Evolutionary conservation across 805 yeast species (phyloP).

Genomic region (Wickerhamiella slavikovae): DNA sequence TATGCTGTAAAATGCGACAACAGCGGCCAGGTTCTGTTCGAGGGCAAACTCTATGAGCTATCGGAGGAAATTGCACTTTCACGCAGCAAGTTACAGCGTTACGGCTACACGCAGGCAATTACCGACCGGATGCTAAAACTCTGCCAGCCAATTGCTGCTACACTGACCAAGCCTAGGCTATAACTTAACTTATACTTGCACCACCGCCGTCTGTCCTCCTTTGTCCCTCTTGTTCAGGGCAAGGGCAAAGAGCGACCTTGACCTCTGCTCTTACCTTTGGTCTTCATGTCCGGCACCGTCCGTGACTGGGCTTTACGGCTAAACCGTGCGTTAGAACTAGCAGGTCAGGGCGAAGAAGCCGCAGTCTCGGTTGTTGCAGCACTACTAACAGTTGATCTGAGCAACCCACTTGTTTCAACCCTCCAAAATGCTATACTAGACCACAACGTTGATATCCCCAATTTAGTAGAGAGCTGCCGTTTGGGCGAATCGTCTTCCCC

Average conservation of each 20-base stretch:
- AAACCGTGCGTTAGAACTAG: too few species aligned
- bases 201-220: too few species aligned
- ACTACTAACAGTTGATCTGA: slow-evolving; percentile 16
- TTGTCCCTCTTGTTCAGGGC: too few species aligned
- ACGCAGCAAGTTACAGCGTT: slow-evolving; percentile 19
- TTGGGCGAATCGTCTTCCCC: too few species aligned
- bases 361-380: too few species aligned
- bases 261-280: too few species aligned
- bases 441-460: slow-evolving; percentile 8
- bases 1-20: slow-evolving; percentile 7
- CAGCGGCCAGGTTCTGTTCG: slow-evolving; percentile 9
- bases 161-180: slow-evolving; percentile 3
- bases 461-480: too few species aligned
- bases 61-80: slow-evolving; percentile 17
- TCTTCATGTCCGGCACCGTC: too few species aligned
- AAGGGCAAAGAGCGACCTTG: too few species aligned
- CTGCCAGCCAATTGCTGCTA: slow-evolving; percentile 6
- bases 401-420: slow-evolving; percentile 18
- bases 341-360: too few species aligned
- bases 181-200: not conserved
- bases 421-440: slow-evolving; percentile 19
- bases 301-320: too few species aligned
- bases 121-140: slow-evolving; percentile 8
- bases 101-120: slow-evolving; percentile 9
- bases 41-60: slow-evolving; percentile 16